These are phyloP conservation scores for Collariella sp. DNA, from an alignment of 495 filamentous ascomycete species.

Conservation along the genomic window DNA sequence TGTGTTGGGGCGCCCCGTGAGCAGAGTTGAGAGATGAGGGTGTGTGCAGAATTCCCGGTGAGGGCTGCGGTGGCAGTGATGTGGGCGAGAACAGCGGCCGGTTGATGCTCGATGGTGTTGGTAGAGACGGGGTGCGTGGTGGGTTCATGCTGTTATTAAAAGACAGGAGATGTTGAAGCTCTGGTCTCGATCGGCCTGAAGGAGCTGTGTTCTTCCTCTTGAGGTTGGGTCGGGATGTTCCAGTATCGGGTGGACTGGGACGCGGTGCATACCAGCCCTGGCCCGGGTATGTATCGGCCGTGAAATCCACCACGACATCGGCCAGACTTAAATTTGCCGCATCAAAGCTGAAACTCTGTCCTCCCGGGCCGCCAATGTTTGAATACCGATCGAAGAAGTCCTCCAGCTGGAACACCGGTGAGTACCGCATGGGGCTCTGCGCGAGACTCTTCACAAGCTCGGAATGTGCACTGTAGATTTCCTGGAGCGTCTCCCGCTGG, in stretches of 20 bases:
- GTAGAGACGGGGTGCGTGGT: conserved; percentile 18
- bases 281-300: conserved; percentile 39
- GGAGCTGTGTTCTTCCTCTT: conserved; percentile 35
- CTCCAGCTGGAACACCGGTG: conserved; percentile 72
- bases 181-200: conserved; percentile 27
- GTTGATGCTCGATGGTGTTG: conserved; percentile 23
- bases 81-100: conserved; percentile 28
- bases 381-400: conserved; percentile 78
- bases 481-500: conserved; percentile 67
- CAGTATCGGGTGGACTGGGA: conserved; percentile 11
- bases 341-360: conserved; percentile 42
- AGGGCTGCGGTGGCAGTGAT: conserved; percentile 23
- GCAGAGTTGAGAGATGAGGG: conserved; percentile 19
- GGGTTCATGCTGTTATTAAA: conserved; percentile 18
- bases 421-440: conserved; percentile 50
- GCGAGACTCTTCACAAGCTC: conserved; percentile 65
- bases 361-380: conserved; percentile 34
- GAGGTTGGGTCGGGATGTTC: conserved; percentile 26
- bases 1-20: conserved; percentile 13
- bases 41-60: conserved; percentile 26
- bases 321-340: conserved; percentile 43
- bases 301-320: conserved; percentile 44
- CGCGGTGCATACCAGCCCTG: conserved; percentile 37
- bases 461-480: conserved; percentile 61
- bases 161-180: conserved; percentile 22